phyloP scores from a whole-genome alignment of 2,329 filamentous ascomycete genomes.

The Sporothrix inflata region DNA sequence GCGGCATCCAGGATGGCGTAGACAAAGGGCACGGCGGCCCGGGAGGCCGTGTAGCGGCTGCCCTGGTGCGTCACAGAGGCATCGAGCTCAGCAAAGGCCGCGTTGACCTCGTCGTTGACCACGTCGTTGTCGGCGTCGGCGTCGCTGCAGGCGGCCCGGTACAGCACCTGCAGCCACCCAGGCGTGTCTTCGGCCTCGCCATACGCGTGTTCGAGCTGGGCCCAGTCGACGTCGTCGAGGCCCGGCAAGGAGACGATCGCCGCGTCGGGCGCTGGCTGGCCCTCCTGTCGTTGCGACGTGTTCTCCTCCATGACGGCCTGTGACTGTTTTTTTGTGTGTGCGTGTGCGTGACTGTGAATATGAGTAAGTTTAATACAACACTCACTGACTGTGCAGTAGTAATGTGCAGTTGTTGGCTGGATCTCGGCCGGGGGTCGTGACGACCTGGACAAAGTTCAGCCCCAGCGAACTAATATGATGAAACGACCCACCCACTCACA shows the following conservation, averaged over 20 bases:
- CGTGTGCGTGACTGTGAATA: too few relatives aligned
- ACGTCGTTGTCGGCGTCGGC: background rate
- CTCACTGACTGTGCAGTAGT: too few relatives aligned
- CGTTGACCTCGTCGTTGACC: too few relatives aligned
- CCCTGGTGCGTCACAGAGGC: background rate
- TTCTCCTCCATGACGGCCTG: background rate
- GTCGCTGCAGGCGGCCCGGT: background rate
- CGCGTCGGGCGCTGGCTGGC: too few relatives aligned
- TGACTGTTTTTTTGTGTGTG: too few relatives aligned
- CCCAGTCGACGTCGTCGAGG: conserved; percentile 10
- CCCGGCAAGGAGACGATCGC: background rate
- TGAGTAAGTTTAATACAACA: too few relatives aligned
- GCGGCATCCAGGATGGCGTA: background rate
- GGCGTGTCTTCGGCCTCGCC: conserved; percentile 3
- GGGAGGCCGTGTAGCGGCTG: conserved; percentile 10
- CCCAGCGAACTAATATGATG: background rate
- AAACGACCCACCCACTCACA: background rate
- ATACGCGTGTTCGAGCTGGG: background rate
- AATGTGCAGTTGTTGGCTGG: too few relatives aligned
- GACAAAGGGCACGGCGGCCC: background rate
- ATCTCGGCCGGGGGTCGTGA: too few relatives aligned
- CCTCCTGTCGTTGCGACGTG: background rate
- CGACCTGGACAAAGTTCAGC: background rate
- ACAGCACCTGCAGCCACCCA: background rate
- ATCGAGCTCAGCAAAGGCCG: background rate